These are phyloP conservation scores for Leccinum insolens DNA, from an alignment of 1,284 basidiomycete genomes.

Conservation along the genomic window DNA sequence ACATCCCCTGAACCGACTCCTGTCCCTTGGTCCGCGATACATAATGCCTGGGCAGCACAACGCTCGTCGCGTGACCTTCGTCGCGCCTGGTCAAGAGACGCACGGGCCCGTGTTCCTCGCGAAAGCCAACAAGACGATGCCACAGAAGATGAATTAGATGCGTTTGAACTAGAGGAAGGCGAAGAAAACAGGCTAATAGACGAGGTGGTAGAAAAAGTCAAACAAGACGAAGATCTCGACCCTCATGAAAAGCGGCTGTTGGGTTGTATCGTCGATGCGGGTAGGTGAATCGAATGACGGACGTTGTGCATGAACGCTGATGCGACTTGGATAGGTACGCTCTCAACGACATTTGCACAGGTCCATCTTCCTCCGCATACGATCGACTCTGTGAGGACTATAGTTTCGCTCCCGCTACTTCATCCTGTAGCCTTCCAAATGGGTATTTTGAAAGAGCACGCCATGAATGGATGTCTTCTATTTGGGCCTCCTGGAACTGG, in stretches of 20 bases:
- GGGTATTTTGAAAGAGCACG: constrained; percentile 89
- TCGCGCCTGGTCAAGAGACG: constrained; percentile 63
- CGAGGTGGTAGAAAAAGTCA: constrained; percentile 75
- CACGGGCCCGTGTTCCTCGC: constrained; percentile 42
- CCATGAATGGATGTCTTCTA: constrained; percentile 85
- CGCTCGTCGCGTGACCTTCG: constrained; percentile 52
- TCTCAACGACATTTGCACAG: constrained; percentile 83
- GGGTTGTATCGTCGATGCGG: constrained; percentile 81
- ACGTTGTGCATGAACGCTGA: constrained; percentile 11
- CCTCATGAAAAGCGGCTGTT: constrained; percentile 77
- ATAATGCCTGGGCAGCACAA: constrained; percentile 62
- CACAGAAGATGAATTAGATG: constrained; percentile 39
- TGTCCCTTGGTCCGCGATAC: constrained; percentile 66
- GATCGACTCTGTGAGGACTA: constrained; percentile 86
- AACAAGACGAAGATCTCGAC: constrained; percentile 74
- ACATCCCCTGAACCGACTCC: constrained; percentile 53
- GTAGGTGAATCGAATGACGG: constrained; percentile 41
- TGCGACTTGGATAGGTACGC: constrained; percentile 47
- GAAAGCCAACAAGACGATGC: constrained; percentile 44
- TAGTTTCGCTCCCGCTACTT: constrained; percentile 90
- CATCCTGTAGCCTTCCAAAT: constrained; percentile 89
- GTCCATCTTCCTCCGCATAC: constrained; percentile 88
- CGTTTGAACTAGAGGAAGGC: constrained; percentile 36
- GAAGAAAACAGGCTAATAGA: constrained; percentile 47
- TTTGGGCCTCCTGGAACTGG: constrained; percentile 94